Conservation (phyloP, 257 asterid genomes). For the Perilla frutescens region DNA sequence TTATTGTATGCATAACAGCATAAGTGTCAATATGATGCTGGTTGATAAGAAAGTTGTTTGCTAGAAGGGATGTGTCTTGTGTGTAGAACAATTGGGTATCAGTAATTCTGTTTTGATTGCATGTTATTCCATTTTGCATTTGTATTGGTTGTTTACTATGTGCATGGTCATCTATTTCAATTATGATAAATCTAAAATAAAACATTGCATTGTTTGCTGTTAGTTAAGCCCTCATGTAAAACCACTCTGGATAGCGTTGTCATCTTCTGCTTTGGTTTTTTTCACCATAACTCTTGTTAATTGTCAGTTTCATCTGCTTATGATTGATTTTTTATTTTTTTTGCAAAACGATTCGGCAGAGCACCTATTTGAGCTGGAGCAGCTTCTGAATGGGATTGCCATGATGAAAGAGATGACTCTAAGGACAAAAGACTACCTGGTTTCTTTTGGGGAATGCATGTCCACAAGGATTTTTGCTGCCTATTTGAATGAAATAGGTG, state of each 20-base stretch:
- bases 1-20: conserved; percentile 1
- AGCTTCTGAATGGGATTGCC: conserved; percentile 77
- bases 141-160: conserved; percentile 14
- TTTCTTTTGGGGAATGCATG: conserved; percentile 96
- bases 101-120: not conserved
- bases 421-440: conserved; percentile 79
- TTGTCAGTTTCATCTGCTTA: not conserved
- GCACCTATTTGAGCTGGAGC: conserved; percentile 70
- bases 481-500: conserved; percentile 71
- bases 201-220: conserved; percentile 13
- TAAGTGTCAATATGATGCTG: conserved; percentile 22
- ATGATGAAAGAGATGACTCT: conserved; percentile 74
- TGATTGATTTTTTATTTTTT: not conserved
- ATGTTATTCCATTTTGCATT: conserved; percentile 5
- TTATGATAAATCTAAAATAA: conserved; percentile 3
- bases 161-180: conserved; percentile 6
- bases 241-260: conserved; percentile 11
- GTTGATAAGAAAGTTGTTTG: conserved; percentile 14
- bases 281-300: not conserved
- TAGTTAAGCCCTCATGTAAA: conserved; percentile 6
- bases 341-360: conserved; percentile 44
- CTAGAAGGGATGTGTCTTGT: not conserved
- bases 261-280: not conserved
- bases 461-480: conserved; percentile 91
- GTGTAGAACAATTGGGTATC: not conserved